Evolutionary conservation across 2,329 filamentous ascomycete genomes (phyloP).

Genomic region (Colletotrichum brevisporum): DNA sequence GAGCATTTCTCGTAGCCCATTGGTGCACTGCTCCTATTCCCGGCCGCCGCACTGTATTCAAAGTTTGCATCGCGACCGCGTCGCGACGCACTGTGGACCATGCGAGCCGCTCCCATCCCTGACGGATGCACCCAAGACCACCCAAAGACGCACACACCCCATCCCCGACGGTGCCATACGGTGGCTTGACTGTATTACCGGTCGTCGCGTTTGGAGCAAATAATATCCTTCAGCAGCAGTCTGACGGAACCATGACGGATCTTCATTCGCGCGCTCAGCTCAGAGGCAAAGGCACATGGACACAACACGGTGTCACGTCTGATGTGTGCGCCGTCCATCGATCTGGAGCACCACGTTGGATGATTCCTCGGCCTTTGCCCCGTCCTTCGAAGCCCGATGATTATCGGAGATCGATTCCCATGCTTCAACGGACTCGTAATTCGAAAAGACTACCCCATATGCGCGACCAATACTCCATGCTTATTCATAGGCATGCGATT

Average conservation of each 20-base stretch:
- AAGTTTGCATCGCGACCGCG: slow-evolving; percentile 28
- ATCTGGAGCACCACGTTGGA: background rate
- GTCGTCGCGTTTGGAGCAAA: slow-evolving; percentile 10
- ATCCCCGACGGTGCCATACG: slow-evolving; percentile 10
- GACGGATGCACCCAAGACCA: slow-evolving; percentile 10
- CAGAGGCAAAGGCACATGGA: too few species aligned
- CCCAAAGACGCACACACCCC: slow-evolving; percentile 3
- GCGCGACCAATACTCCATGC: slow-evolving; percentile 5
- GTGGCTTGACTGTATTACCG: slow-evolving; percentile 3
- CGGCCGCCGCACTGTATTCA: slow-evolving; percentile 24
- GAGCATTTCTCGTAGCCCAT: slow-evolving; percentile 12
- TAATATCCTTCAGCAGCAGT: slow-evolving; percentile 7
- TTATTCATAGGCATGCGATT: background rate
- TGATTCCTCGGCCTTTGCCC: background rate
- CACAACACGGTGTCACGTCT: slow-evolving; percentile 10
- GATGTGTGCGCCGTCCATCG: background rate
- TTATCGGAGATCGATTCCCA: background rate
- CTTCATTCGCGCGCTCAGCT: background rate
- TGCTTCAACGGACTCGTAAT: background rate
- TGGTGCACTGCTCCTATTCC: background rate
- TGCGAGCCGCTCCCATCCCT: slow-evolving; percentile 4
- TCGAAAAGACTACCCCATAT: too few species aligned
- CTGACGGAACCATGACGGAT: slow-evolving; percentile 34
- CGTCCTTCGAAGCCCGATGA: background rate
- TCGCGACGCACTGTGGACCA: slow-evolving; percentile 19